A percentile compares a stretch with the other conserved stretches of the same genome.
Conservation (phyloP, 306 rosid genomes). For the Dalbergia cultrata region DNA sequence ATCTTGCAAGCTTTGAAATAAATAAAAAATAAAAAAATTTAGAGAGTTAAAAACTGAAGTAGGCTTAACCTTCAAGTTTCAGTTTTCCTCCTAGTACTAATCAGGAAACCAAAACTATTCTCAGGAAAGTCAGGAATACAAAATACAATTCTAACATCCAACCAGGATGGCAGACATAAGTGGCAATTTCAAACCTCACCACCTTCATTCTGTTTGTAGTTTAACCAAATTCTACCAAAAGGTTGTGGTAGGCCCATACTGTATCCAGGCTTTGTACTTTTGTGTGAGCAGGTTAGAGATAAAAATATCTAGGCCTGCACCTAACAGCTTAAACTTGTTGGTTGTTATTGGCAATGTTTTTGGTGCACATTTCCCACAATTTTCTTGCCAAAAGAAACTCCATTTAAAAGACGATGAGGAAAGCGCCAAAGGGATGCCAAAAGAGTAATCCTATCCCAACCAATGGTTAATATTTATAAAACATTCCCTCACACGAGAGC, state of each 20-base stretch:
- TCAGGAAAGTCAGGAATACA: neutral
- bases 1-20: neutral
- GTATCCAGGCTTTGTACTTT: neutral
- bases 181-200: neutral
- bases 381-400: neutral
- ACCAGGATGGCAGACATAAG: neutral
- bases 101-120: constrained; percentile 10
- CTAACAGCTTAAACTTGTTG: neutral
- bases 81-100: constrained; percentile 8
- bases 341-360: neutral
- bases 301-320: neutral
- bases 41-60: neutral
- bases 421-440: neutral
- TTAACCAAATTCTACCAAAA: neutral
- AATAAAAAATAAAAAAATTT: neutral
- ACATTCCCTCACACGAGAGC: neutral
- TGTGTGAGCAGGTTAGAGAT: neutral
- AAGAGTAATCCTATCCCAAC: neutral
- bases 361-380: constrained; percentile 9
- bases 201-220: neutral
- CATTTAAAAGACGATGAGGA: neutral
- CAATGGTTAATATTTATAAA: neutral
- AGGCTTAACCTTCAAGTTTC: constrained; percentile 1
- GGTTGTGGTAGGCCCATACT: too few species aligned
- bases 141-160: neutral